Evolutionary conservation across 768 basidiomycete species (phyloP), one percentile per base, ranked within the genome.

Genomic region (Leucosporidium yakuticum): DNA sequence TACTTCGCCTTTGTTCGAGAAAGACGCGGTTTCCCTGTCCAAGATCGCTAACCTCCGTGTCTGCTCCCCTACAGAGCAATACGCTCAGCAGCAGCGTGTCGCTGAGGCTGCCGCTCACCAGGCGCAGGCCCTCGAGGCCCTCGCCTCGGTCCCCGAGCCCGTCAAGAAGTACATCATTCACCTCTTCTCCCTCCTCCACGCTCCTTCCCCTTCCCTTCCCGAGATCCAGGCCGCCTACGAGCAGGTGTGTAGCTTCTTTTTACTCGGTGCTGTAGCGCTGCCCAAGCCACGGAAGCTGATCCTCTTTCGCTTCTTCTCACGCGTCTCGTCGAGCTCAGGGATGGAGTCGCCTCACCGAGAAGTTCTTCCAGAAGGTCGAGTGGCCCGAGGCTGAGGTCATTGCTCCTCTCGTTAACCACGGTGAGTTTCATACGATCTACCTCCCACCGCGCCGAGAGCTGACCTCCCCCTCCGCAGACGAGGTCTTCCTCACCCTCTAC

Each of bases 301-400:
- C 12, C 34, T 36, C 39, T 44, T 15, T 44, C 39, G 39, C 34
- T 5, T 12, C 39, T 44, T 44, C 39, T 8, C 39, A 44, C 39
- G 39, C 39, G 20, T 47, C 39, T 44, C 39, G 8, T 44, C 39
- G 39, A 44, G 39, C 39, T 44, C 2, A 44, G 60, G 93, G 93
- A 8, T 99, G 94, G 94, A 95, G 93, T 80, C 87, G 89, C 70
- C 86, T 94, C 77, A 96, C 95, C 0, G 91, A 96, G 82, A 93
- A 94, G 81, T 93, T 88, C 81, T 99, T 96, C 76, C 79, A 91
- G 9, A 90, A 88, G 78, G 87, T 86, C 4, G 95, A 99, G 78
- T 98, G 95, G 95, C 95, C 95, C 0, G 93, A 97, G 77, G 93
- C 92, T 9, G 95, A 99, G 81, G 81, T 91, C 68, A 91, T 99